Conservation (phyloP, 441 rosid species). For the Aquilaria agallochum region DNA sequence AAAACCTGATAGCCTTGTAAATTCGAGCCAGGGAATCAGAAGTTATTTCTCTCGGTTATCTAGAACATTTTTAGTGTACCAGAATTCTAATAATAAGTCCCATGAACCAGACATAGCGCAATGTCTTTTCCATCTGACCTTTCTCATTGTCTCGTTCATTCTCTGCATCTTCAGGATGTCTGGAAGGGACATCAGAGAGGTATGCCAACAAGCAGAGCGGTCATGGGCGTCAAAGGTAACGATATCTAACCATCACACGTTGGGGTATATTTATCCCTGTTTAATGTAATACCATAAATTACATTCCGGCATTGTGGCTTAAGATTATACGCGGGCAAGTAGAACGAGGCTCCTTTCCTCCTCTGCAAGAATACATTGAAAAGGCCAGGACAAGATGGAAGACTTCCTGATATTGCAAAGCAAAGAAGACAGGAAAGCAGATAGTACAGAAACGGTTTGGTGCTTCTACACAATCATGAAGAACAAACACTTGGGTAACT, state of each 20-base stretch:
- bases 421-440: constrained; percentile 22
- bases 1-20: no score
- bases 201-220: constrained; percentile 96
- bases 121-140: neutral
- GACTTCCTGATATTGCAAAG: constrained; percentile 39
- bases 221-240: constrained; percentile 92
- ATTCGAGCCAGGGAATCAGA: no score
- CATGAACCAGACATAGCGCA: no score
- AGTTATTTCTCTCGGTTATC: no score
- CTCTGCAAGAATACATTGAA: constrained; percentile 58
- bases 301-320: neutral
- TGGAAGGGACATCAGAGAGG: constrained; percentile 86
- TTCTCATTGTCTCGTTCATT: constrained; percentile 1
- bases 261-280: neutral
- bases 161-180: constrained; percentile 58
- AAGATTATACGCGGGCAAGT: constrained; percentile 74
- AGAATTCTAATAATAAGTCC: no score
- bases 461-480: no score
- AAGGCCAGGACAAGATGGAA: constrained; percentile 52
- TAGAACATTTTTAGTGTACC: no score
- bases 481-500: no score
- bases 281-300: neutral
- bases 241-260: neutral
- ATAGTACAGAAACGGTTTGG: no score
- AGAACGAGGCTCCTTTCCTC: constrained; percentile 54